Base-by-base conservation (phyloP, 306 rosid genomes). In the Prunus campanulata region DNA sequence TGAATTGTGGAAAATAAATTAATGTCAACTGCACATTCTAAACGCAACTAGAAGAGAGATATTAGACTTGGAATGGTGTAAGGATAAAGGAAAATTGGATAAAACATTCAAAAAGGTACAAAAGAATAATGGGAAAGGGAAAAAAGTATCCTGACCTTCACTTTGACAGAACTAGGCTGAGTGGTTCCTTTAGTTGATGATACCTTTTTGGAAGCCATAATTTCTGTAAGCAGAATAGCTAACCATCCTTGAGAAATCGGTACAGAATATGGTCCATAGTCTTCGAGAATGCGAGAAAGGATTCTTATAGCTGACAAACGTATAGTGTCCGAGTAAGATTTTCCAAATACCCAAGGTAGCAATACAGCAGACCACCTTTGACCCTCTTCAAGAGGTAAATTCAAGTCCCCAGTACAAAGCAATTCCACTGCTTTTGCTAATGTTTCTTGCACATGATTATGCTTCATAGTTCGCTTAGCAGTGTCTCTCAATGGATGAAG, bases 221-320 rank as follows among this genome's bases (percentile, higher is more conserved):
- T 85, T 86, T 92, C 96, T 70, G 82, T 82, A 73, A 95, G 85
- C 55, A 95, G 81, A 79, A 90, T 72, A 78, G 90, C 93, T 71
- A 95, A 81, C 98, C 98, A 92, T 61, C 91, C 98, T 84, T 92
- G 97, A 77, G 98, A 92, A 78, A 90, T 82, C 11, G 96, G 97
- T 74, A 92, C 79, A 22, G 91, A 83, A 67, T 70, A 54, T 70
- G 97, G 92, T 69, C 97, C 97, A 51, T 92, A 75, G 79, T 89
- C 91, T 77, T 92, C 93, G 59, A 95, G 85, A 70, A 95, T 85
- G 85, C 79, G 82, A 74, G 96, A 85, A 51, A 95, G 95, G 74
- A 95, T 90, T 83, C 86, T 92, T 75, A 85, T 83, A 51, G 93
- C 95, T 54, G 97, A 95, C 74, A 83, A 81, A 68, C 81, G 86